Evolutionary conservation across 2,329 filamentous ascomycete genomes (phyloP), one percentile per base, ranked within the genome.

Genomic region (Apiospora kogelbergensis): DNA sequence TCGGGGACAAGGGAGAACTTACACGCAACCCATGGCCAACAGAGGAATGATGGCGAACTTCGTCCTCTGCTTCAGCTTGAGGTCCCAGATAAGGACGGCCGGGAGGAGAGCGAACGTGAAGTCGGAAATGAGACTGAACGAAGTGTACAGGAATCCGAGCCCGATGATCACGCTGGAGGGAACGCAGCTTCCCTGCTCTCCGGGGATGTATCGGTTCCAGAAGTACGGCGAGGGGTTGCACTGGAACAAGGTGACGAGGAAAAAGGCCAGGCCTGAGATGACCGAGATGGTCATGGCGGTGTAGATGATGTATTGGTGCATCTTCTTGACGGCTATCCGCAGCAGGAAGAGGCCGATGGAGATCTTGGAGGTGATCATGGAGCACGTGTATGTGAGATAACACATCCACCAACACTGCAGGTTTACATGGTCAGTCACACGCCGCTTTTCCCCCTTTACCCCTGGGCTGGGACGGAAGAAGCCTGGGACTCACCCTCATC

Each of bases 81-180:
- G 73, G 41, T 80, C 77, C 78, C 80, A 82, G 4, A 87, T 80
- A 6, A 88, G 77, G 68, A 83, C 82, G 20, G 84, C 77, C 5
- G 83, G 83, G 26, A 85, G 70, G 63, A 88, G 80, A n/a, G 83
- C 81, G 17, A 88, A 75, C 2, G 83, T 84, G 63, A 87, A 84
- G 74, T 89, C 86, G 68, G 84, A 84, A 20, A 81, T 76, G 46
- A 81, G 78, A 24, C 82, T 81, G 22, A 82, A 81, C 5, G 78
- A 78, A 71, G 80, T 82, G 72, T 84, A 82, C 26, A 82, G 76
- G 70, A 84, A 84, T 30, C 81, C 82, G 45, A 85, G 80, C 20
- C 77, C 80, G 65, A 84, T 82, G 15, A 87, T 80, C 45, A 82
- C 77, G 3, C 80, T 77, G 2, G 70, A 65, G 44, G 73, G 65